Evolutionary conservation across 176 grass and related monocot genomes (phyloP).

Genomic region (Cenchrus purpureus): DNA sequence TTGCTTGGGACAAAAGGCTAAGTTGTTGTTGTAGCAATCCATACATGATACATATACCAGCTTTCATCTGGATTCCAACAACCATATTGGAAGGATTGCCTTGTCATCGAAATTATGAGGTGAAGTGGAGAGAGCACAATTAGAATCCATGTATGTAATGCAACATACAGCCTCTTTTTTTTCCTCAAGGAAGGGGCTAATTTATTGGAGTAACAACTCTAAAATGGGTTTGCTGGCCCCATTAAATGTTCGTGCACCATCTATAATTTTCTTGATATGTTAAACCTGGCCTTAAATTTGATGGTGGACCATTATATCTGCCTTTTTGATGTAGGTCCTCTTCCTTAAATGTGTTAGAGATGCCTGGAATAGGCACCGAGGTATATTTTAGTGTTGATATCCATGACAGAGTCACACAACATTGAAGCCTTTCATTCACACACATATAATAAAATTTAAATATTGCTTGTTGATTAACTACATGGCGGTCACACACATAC

Average conservation of each 20-base stretch:
- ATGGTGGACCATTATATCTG: background rate
- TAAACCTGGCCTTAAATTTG: background rate
- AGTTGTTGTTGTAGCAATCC: background rate
- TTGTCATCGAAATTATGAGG: background rate
- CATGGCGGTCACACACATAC: background rate
- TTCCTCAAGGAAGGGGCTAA: background rate
- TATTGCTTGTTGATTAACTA: background rate
- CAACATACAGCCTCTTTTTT: background rate
- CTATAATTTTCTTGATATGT: background rate
- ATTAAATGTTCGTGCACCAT: background rate
- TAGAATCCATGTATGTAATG: background rate
- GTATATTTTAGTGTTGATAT: background rate
- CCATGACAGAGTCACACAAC: background rate
- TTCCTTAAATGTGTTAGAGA: background rate
- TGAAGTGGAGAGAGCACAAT: background rate
- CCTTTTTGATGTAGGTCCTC: background rate
- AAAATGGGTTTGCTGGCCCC: background rate
- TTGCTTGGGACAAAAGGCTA: no score
- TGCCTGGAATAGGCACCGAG: background rate
- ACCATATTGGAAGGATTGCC: background rate
- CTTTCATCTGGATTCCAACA: background rate
- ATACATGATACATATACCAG: background rate
- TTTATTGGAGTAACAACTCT: background rate
- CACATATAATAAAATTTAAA: background rate
- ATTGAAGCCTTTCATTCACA: background rate